Conservation (phyloP, 2,329 filamentous ascomycete species). For the Clarireedia monteithiana region DNA sequence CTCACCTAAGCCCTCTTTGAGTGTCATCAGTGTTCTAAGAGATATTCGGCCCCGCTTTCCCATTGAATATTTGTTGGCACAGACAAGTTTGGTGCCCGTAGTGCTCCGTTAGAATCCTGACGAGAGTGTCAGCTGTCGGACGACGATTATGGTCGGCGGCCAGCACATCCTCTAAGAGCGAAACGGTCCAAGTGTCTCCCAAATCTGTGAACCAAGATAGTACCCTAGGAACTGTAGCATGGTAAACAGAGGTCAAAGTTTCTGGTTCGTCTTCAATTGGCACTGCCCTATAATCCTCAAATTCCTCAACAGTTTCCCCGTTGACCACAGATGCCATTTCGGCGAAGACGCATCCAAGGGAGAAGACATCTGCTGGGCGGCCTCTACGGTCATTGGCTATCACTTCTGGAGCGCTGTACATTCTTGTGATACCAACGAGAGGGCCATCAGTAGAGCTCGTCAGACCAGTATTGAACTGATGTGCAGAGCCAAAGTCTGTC, state of each 20-base stretch:
- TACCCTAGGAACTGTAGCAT: slow-evolving; percentile 15
- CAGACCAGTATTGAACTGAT: slow-evolving; percentile 12
- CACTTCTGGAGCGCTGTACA: slow-evolving; percentile 18
- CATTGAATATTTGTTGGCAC: not conserved
- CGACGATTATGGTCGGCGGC: slow-evolving; percentile 8
- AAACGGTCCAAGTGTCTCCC: slow-evolving; percentile 3
- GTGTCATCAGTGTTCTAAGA: too few relatives aligned
- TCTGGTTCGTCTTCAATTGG: slow-evolving; percentile 12
- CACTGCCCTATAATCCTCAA: slow-evolving; percentile 14
- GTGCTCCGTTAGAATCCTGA: not conserved
- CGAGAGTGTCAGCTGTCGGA: slow-evolving; percentile 7
- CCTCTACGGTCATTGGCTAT: slow-evolving; percentile 10
- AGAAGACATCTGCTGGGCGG: slow-evolving; percentile 14
- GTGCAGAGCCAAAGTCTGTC: slow-evolving; percentile 16
- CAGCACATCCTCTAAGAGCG: slow-evolving; percentile 9
- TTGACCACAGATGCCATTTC: slow-evolving; percentile 15
- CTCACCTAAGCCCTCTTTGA: too few relatives aligned
- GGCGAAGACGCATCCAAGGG: slow-evolving; percentile 14
- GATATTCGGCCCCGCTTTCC: too few relatives aligned
- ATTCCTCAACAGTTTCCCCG: slow-evolving; percentile 12
- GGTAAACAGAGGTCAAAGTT: slow-evolving; percentile 11
- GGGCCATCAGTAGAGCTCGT: slow-evolving; percentile 15
- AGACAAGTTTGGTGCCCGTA: not conserved
- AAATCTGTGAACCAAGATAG: slow-evolving; percentile 13
- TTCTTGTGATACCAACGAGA: slow-evolving; percentile 13